A percentile compares a stretch with the other conserved stretches of the same genome.
Conservation (phyloP, 2,329 filamentous ascomycete genomes). For the Pleomassaria siparia region DNA sequence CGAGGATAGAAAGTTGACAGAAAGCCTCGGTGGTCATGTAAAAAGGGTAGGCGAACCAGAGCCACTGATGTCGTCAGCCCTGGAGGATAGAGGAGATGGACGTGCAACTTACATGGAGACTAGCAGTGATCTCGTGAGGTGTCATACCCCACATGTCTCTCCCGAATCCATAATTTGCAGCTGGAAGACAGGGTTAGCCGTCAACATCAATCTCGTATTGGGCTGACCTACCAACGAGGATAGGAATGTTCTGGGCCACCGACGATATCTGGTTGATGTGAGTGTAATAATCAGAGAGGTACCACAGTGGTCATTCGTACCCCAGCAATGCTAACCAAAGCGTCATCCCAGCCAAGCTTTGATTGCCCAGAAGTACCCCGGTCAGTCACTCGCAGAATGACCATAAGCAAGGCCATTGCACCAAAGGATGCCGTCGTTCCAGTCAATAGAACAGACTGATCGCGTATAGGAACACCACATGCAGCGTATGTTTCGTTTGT, state of each 20-base stretch:
- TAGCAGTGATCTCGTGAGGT: conserved; percentile 27
- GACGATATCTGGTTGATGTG: too few species aligned
- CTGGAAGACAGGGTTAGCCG: conserved; percentile 24
- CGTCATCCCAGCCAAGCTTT: conserved; percentile 33
- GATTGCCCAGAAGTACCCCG: conserved; percentile 23
- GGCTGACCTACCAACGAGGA: too few species aligned
- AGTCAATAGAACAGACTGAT: conserved; percentile 20
- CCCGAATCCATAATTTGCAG: conserved; percentile 28
- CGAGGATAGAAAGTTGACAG: conserved; percentile 34
- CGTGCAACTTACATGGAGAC: too few species aligned
- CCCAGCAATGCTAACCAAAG: conserved; percentile 31
- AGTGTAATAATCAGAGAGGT: too few species aligned
- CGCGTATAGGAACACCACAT: conserved; percentile 27
- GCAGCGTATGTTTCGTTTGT: conserved; percentile 29
- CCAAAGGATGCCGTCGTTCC: conserved; percentile 25
- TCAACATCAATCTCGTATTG: too few species aligned
- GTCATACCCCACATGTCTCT: conserved; percentile 34
- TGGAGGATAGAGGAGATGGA: too few species aligned
- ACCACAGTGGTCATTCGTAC: conserved; percentile 17
- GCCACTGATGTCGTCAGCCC: too few species aligned
- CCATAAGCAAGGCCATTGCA: conserved; percentile 28
- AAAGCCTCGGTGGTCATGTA: conserved; percentile 30
- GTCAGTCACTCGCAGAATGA: conserved; percentile 26
- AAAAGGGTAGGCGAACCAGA: conserved; percentile 34
- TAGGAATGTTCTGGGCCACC: too few species aligned